Evolutionary conservation across 768 basidiomycete species (phyloP).

Genomic region (Naganishia vishniacii): DNA sequence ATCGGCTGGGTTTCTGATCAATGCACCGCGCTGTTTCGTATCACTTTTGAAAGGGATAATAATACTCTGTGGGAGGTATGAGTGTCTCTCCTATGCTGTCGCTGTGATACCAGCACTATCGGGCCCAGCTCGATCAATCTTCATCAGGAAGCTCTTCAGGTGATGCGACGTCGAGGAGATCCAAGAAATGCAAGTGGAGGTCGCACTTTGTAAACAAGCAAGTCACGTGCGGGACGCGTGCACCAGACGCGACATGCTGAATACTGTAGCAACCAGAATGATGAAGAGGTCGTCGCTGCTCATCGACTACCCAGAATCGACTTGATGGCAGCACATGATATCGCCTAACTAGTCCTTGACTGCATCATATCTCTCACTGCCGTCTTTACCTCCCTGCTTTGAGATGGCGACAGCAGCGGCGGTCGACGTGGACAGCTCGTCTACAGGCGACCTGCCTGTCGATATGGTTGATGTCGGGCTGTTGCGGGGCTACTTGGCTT

Average conservation of each 20-base stretch:
- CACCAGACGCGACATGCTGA: background rate
- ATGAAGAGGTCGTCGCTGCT: background rate
- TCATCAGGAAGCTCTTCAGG: no score
- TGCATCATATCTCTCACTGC: background rate
- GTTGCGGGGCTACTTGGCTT: conserved; percentile 39
- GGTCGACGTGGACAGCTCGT: conserved; percentile 1
- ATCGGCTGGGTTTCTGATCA: no score
- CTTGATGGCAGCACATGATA: no score
- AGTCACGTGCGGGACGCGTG: conserved; percentile 1
- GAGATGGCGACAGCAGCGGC: background rate
- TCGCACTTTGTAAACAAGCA: background rate
- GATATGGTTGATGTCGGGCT: conserved; percentile 34
- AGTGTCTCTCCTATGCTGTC: no score
- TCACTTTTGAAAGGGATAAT: no score
- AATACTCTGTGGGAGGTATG: no score
- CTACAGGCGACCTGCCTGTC: conserved; percentile 1
- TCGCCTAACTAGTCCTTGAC: no score
- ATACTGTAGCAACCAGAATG: background rate
- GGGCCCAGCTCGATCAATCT: no score
- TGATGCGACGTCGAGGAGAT: no score
- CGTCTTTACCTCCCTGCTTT: background rate
- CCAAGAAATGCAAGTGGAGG: background rate
- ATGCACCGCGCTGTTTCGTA: no score
- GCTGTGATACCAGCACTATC: no score
- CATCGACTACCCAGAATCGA: no score